Conservation (phyloP, 768 basidiomycete species). For the Lactarius pseudohatsudake region DNA sequence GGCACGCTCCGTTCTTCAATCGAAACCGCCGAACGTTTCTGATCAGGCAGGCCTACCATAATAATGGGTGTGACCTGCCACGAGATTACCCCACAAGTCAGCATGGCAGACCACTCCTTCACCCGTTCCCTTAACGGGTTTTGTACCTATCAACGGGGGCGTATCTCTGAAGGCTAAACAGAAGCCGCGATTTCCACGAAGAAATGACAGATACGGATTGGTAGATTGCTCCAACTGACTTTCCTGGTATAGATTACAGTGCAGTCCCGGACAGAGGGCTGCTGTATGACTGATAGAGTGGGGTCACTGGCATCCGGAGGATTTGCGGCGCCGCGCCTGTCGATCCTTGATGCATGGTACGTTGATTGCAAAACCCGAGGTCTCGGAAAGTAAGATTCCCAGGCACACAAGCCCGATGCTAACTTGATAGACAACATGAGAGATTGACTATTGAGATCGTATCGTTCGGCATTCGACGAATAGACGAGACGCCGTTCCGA, state of each 20-base stretch:
- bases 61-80: not conserved
- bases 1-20: not conserved
- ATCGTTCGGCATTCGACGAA: constrained; percentile 22
- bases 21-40: not conserved
- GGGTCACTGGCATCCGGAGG: not conserved
- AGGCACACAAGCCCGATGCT: not conserved
- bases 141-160: not conserved
- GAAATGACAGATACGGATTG: not conserved
- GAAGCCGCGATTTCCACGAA: not conserved
- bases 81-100: not conserved
- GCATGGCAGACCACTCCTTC: not conserved
- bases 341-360: not conserved
- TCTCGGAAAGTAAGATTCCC: constrained; percentile 11
- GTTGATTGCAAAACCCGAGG: constrained; percentile 8
- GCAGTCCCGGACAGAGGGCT: not conserved
- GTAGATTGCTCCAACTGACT: not conserved
- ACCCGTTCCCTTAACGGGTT: not conserved
- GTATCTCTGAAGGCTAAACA: not conserved
- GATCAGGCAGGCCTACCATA: not conserved
- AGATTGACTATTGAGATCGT: constrained; percentile 23
- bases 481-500: constrained; percentile 11
- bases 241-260: not conserved
- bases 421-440: not conserved
- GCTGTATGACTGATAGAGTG: not conserved
- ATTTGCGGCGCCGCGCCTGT: constrained; percentile 3